Percentiles rank a stretch among this genome's conserved stretches.
phyloP scores from a whole-genome alignment of 2,329 filamentous ascomycete species.

The Lachnellula subtilissima region DNA sequence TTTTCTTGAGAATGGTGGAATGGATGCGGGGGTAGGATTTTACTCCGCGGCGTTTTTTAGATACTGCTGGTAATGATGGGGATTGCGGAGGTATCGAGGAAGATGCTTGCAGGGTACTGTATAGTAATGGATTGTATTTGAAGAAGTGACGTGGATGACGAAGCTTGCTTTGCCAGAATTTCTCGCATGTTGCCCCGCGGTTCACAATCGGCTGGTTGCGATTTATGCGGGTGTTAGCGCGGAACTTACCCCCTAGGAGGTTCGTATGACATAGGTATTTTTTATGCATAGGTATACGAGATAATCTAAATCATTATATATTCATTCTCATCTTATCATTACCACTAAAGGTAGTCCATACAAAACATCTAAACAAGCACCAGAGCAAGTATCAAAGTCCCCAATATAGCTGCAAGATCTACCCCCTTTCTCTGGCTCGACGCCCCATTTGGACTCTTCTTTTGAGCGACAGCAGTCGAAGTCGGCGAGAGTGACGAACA shows the following conservation, averaged over 20 bases:
- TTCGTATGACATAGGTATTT: too few relatives aligned
- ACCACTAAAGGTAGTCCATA: not conserved
- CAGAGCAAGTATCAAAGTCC: slow-evolving; percentile 1
- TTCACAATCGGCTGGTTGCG: not conserved
- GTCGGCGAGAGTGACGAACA: slow-evolving; percentile 58
- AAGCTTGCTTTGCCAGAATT: not conserved
- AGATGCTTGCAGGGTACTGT: not conserved
- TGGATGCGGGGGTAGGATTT: not conserved
- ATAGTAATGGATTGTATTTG: not conserved
- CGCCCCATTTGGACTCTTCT: slow-evolving; percentile 18
- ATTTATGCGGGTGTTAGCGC: not conserved
- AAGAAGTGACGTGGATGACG: not conserved
- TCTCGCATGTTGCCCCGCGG: not conserved
- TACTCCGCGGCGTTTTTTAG: too few relatives aligned
- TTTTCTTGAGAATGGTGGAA: not conserved
- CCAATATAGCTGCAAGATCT: not conserved
- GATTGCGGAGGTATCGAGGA: not conserved
- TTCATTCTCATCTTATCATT: not conserved
- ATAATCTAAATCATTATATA: not conserved
- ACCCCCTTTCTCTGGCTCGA: not conserved
- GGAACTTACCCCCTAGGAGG: not conserved
- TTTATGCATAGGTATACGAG: not conserved
- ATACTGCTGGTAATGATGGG: too few relatives aligned
- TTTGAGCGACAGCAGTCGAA: slow-evolving; percentile 38
- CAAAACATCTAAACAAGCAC: slow-evolving; percentile 1